Evolutionary conservation across 192 early-diverging fungal genomes (phyloP), one percentile per base, ranked within the genome.

Genomic region (Backusella tuberculispora): DNA sequence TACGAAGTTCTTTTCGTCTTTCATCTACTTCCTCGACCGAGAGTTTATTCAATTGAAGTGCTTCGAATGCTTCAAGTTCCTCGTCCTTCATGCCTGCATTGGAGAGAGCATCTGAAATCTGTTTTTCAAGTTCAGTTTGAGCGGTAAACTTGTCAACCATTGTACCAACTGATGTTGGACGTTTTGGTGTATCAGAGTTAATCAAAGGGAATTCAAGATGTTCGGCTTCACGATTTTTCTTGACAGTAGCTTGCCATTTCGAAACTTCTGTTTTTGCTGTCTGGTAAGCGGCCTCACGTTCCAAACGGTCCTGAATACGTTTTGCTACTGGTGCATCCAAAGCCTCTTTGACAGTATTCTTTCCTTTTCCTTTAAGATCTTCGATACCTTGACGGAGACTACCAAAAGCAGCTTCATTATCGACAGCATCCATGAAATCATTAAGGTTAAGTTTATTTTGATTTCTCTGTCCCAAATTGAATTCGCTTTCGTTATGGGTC

Each of bases 271-370:
- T 92, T 66, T 94, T 95, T 41, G 94, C 83, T 78, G 92, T 84
- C n/a, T 88, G 83, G 66, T 94, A 96, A 4, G 97, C 98, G 17
- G 89, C 98, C 63, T 90, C 76, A 44, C 98, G 92, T 73, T 95
- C 92, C 69, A 95, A 79, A 37, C 91, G 89, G 73, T 97, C 95
- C 80, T 96, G 94, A 48, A 94, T 81, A 45, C 94, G 88, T 72
- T 89, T 87, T 24, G 95, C 91, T 34, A 98, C 74, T 6, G 97
- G 97, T 0, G 94, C 95, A 14, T 87, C 75, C 7, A 95, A 66
- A 6, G 87, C 84, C 10, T 82, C 80, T 19, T 80, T 76, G 21
- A 53, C 38, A 2, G 46, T 40, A 21, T 71, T 50, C 68, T 82
- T 82, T 21, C 82, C 81, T 75, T 90, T 84, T 70, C 85, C 84